phyloP scores from a whole-genome alignment of 345 rosid species.

The Lumnitzera littorea region DNA sequence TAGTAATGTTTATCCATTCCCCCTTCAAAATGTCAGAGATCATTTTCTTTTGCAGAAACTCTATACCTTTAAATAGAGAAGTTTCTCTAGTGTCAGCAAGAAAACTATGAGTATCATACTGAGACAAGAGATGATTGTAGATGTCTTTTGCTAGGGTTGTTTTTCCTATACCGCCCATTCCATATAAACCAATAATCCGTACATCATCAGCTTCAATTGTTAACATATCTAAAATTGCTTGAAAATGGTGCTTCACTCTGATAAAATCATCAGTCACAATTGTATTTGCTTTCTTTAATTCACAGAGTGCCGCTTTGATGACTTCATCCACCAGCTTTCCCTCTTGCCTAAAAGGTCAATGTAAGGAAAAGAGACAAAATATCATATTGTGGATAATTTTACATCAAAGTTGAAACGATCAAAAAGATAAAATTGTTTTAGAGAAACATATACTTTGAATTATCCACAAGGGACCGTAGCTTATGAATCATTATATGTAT shows the following conservation, averaged over 20 bases:
- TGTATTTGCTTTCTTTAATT: not conserved
- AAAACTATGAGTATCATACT: conserved; percentile 4
- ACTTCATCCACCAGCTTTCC: conserved; percentile 3
- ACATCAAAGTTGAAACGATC: no score
- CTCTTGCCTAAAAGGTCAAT: not conserved
- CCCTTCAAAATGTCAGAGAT: not conserved
- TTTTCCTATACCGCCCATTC: conserved; percentile 9
- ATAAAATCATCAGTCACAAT: not conserved
- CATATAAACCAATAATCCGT: not conserved
- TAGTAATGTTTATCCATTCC: not conserved
- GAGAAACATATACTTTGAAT: no score
- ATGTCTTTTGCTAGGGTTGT: conserved; percentile 5
- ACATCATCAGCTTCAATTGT: not conserved
- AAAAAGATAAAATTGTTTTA: no score
- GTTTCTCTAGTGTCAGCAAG: not conserved
- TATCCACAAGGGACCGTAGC: no score
- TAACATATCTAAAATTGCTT: not conserved
- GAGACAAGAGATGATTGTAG: not conserved
- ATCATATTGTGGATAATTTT: no score
- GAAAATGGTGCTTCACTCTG: conserved; percentile 4
- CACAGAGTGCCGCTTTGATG: not conserved
- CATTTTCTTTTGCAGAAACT: not conserved
- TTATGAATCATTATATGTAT: no score
- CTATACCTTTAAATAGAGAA: not conserved
- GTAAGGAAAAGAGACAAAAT: no score